Percentiles rank a stretch among this genome's conserved stretches.
These are phyloP conservation scores for Cordyceps pruinosa DNA, from an alignment of 2,329 filamentous ascomycete species.

Conservation along the genomic window DNA sequence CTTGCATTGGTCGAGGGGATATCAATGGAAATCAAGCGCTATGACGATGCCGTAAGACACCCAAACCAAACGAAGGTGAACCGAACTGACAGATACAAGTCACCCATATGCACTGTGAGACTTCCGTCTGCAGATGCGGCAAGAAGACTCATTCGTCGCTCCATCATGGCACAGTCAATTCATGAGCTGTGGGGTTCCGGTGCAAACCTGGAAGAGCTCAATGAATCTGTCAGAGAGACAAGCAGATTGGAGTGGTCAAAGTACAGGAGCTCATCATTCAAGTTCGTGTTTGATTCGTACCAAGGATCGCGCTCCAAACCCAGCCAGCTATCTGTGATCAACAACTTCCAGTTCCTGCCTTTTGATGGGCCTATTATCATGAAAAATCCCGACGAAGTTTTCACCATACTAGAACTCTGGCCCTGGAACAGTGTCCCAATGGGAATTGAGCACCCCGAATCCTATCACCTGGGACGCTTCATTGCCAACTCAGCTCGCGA, in stretches of 20 bases:
- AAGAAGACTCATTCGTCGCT: constrained; percentile 60
- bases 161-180: constrained; percentile 74
- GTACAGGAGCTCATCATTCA: constrained; percentile 65
- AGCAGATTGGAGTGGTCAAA: constrained; percentile 56
- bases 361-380: constrained; percentile 75
- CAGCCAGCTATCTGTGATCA: constrained; percentile 67
- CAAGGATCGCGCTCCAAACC: constrained; percentile 60
- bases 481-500: constrained; percentile 62
- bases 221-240: constrained; percentile 52
- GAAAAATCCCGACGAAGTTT: constrained; percentile 64
- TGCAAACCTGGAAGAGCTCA: constrained; percentile 58
- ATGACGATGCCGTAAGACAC: constrained; percentile 61
- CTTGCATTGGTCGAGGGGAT: constrained; percentile 64
- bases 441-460: constrained; percentile 46
- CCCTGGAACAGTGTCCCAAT: constrained; percentile 44
- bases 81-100: constrained; percentile 43
- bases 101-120: constrained; percentile 75
- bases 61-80: constrained; percentile 4
- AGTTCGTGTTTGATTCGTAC: constrained; percentile 78
- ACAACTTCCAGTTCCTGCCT: constrained; percentile 70
- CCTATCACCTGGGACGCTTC: constrained; percentile 64
- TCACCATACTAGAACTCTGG: constrained; percentile 81
- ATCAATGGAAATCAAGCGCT: constrained; percentile 65
- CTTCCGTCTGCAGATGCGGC: constrained; percentile 61
- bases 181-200: constrained; percentile 86